A percentile compares a stretch with the other conserved stretches of the same genome.
Evolutionary conservation across 352 stramenopile species (phyloP).

Genomic region (Elongisporangium senticosum): DNA sequence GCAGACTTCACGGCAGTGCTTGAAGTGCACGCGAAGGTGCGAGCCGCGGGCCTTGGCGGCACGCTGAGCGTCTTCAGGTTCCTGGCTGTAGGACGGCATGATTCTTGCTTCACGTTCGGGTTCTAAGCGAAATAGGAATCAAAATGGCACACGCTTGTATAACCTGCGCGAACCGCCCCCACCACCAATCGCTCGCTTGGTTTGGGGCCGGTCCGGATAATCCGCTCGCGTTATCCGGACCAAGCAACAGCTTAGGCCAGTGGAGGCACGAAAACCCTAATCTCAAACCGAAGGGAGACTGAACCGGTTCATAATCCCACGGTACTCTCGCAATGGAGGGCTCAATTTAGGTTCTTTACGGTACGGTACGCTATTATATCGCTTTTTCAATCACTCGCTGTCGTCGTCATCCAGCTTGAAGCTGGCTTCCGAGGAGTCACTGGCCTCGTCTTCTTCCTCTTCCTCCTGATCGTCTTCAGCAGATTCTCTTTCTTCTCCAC

Average conservation of each 20-base stretch:
- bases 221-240: conserved; percentile 10
- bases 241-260: conserved; percentile 7
- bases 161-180: conserved; percentile 21
- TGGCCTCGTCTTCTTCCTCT: conserved; percentile 8
- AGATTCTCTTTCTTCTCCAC: conserved; percentile 14
- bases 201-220: conserved; percentile 9
- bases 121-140: conserved; percentile 47
- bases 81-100: conserved; percentile 88
- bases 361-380: background rate
- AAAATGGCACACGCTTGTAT: conserved; percentile 7
- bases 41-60: conserved; percentile 94
- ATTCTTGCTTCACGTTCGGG: conserved; percentile 73
- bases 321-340: background rate
- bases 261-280: background rate
- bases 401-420: background rate
- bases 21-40: conserved; percentile 99
- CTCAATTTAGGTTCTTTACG: background rate
- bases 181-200: conserved; percentile 53
- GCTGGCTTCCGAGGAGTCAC: conserved; percentile 27
- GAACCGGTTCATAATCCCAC: background rate
- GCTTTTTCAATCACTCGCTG: background rate
- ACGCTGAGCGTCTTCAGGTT: conserved; percentile 86
- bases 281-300: background rate
- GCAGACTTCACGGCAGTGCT: conserved; percentile 98
- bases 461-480: conserved; percentile 8